Conservation (phyloP, 768 basidiomycete species). For the Cystofilobasidium ferigula region DNA sequence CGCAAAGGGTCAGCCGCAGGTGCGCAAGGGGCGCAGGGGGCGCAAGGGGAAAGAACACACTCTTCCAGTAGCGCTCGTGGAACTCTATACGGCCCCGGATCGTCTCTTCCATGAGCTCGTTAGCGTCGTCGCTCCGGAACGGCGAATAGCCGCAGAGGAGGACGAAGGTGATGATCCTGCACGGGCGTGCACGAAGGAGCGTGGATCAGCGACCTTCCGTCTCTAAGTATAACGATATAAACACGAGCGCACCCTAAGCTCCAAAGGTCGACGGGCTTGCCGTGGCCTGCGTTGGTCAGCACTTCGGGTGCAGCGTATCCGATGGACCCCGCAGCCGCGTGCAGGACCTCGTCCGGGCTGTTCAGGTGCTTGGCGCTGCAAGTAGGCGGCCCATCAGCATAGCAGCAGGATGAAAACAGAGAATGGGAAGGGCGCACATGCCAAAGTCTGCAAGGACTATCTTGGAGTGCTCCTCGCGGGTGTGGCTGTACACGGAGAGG, state of each 20-base stretch:
- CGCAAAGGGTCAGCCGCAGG: background rate
- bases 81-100: slow-evolving; percentile 74
- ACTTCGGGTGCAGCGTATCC: slow-evolving; percentile 80
- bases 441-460: slow-evolving; percentile 96
- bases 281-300: slow-evolving; percentile 66
- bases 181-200: background rate
- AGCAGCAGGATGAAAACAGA: background rate
- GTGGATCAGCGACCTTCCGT: slow-evolving; percentile 1
- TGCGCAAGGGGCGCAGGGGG: background rate
- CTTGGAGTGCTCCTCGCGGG: slow-evolving; percentile 50
- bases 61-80: slow-evolving; percentile 89
- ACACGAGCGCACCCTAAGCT: slow-evolving; percentile 57
- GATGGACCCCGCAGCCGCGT: slow-evolving; percentile 36
- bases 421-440: slow-evolving; percentile 52
- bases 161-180: slow-evolving; percentile 85
- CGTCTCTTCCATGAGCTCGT: slow-evolving; percentile 70
- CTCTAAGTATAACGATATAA: background rate
- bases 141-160: slow-evolving; percentile 91
- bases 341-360: slow-evolving; percentile 55
- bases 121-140: slow-evolving; percentile 71
- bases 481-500: background rate
- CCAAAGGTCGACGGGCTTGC: slow-evolving; percentile 91
- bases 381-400: background rate
- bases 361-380: slow-evolving; percentile 71
- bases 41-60: slow-evolving; percentile 32